Conservation (phyloP, 306 rosid genomes). For the Rubus idaeus region DNA sequence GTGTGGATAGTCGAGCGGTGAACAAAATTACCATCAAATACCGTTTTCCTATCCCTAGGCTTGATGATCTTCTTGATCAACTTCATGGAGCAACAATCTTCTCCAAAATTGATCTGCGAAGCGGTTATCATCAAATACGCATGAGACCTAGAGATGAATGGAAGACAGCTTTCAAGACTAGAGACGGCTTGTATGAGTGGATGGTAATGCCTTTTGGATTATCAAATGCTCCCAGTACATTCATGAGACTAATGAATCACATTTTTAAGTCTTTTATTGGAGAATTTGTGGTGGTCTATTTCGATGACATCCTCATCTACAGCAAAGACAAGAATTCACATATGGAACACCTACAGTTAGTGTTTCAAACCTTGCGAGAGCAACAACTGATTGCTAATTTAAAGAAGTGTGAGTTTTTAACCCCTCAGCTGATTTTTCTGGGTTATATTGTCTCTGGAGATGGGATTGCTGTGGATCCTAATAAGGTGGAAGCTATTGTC, state of each 20-base stretch:
- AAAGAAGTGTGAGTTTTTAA: background rate
- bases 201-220: background rate
- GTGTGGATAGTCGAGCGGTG: background rate
- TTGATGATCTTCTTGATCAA: constrained; percentile 3
- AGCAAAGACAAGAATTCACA: background rate
- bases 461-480: background rate
- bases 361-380: background rate
- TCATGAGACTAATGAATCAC: background rate
- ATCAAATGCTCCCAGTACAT: background rate
- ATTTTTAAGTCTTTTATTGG: background rate
- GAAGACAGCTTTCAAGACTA: background rate
- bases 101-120: background rate
- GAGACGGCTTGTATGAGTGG: background rate
- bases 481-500: background rate
- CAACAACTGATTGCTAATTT: background rate
- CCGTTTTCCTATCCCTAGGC: background rate
- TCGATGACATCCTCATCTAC: background rate
- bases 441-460: background rate
- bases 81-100: background rate
- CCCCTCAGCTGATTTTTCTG: background rate
- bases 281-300: background rate
- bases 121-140: background rate
- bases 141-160: background rate
- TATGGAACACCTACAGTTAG: background rate
- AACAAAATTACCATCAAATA: constrained; percentile 11